Conservation (phyloP, 345 rosid genomes). For the Carallia pectinifolia region DNA sequence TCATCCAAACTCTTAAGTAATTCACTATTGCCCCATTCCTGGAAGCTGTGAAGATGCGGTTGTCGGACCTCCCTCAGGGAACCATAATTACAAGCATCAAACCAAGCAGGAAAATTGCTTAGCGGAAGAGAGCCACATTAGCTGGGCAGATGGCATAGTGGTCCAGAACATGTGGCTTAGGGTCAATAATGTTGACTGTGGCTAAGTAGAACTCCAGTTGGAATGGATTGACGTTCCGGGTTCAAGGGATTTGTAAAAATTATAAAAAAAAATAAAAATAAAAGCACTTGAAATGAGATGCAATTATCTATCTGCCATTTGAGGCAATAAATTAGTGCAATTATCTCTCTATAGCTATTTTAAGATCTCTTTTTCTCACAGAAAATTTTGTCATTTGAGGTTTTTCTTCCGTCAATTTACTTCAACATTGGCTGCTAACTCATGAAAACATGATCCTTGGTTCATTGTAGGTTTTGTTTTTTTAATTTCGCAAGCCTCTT, state of each 20-base stretch:
- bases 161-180: slow-evolving; percentile 60
- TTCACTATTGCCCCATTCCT: slow-evolving; percentile 22
- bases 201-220: slow-evolving; percentile 58
- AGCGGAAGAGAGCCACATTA: slow-evolving; percentile 52
- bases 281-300: not conserved
- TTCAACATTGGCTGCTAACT: no score
- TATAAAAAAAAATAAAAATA: no score
- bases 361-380: no score
- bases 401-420: no score
- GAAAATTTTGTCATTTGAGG: no score
- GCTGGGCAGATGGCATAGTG: slow-evolving; percentile 50
- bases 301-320: not conserved
- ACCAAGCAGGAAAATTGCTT: slow-evolving; percentile 57
- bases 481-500: no score
- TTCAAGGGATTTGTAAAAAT: slow-evolving; percentile 38
- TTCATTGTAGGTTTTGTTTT: no score
- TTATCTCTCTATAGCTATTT: no score
- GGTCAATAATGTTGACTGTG: slow-evolving; percentile 53
- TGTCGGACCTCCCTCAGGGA: slow-evolving; percentile 39
- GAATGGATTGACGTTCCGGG: slow-evolving; percentile 63
- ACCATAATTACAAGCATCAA: slow-evolving; percentile 49
- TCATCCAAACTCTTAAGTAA: not conserved
- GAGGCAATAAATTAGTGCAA: no score
- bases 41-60: slow-evolving; percentile 12
- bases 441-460: no score